These are phyloP conservation scores for Cryphonectria naterciae DNA, from an alignment of 2,329 filamentous ascomycete genomes.

Conservation along the genomic window DNA sequence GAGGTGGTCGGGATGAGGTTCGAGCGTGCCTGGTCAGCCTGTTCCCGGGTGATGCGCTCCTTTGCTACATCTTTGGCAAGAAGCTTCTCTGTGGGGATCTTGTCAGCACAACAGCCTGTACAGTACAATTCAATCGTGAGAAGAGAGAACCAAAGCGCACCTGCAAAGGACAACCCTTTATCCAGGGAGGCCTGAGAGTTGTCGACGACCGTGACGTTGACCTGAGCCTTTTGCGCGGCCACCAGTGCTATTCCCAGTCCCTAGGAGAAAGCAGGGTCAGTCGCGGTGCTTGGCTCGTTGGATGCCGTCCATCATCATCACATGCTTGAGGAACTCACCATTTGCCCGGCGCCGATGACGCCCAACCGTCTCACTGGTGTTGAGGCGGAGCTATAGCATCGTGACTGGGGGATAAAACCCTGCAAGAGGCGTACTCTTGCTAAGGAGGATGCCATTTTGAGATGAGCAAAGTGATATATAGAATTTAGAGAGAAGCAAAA, in stretches of 20 bases:
- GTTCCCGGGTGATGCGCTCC: constrained; percentile 78
- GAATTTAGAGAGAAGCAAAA: background rate
- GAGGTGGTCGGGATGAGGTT: constrained; percentile 72
- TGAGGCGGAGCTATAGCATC: constrained; percentile 73
- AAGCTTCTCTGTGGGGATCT: constrained; percentile 72
- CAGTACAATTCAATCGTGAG: background rate
- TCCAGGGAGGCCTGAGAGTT: constrained; percentile 81
- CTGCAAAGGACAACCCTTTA: constrained; percentile 88
- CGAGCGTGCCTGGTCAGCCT: constrained; percentile 73
- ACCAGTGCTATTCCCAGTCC: constrained; percentile 95
- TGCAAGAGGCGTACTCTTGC: constrained; percentile 43
- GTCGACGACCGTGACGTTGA: constrained; percentile 87
- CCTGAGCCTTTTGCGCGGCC: constrained; percentile 79
- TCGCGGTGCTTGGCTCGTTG: background rate
- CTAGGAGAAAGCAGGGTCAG: constrained; percentile 53
- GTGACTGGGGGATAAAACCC: constrained; percentile 45
- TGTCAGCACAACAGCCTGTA: background rate
- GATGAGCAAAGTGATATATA: background rate
- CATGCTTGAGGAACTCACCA: constrained; percentile 65
- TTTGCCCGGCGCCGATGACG: constrained; percentile 93
- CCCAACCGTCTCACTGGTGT: constrained; percentile 84
- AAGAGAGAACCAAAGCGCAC: constrained; percentile 49
- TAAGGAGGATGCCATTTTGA: constrained; percentile 46
- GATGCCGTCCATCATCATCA: constrained; percentile 38
- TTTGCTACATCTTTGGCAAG: constrained; percentile 92